Evolutionary conservation across 305 asterid species (phyloP), one percentile per base, ranked within the genome.

Genomic region (Fraxinus platypoda): DNA sequence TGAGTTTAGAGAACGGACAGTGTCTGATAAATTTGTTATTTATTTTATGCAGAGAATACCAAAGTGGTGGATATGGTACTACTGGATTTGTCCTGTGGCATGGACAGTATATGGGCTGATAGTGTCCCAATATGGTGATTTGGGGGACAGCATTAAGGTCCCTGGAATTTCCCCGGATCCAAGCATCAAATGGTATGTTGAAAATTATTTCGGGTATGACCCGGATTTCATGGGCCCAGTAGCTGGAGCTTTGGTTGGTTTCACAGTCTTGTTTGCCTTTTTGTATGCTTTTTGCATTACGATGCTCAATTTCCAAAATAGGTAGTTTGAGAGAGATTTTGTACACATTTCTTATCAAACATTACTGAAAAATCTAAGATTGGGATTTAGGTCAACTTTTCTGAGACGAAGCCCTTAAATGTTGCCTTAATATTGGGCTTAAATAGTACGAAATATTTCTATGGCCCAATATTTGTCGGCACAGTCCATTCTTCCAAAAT

Each of bases 91-190:
- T 81, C 97, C 95, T 0, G 81, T 91, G 83, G 92, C 94, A 4
- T 92, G 97, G 97, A 90, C 94, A n/a, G 91, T 92, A 0, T 88
- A 92, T 13, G 97, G 97, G 26, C 23, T 88, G 77, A 91, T 92
- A 5, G 82, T 90, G 26, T 89, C 93, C 1, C 93, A 91, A 78
- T 92, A 92, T 34, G 93, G 95, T 46, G 95, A 93, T 79, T 26
- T 88, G 35, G 87, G 82, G 77, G 79, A 76, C 0, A 70, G 81
- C 28, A 90, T 93, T 31, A 54, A 2, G 9, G 93, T 87, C 1
- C 81, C 88, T 1, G 93, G 88, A 13, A 78, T 81, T 34, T 0
- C 77, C 0, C 7, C 12, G 0, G 43, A 80, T 49, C 88, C 92
- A 1, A 88, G 23, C 74, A 90, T 91, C 62, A 87, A 79, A 33